Conservation (phyloP, 331 rosid genomes). For the Malus hybrid region DNA sequence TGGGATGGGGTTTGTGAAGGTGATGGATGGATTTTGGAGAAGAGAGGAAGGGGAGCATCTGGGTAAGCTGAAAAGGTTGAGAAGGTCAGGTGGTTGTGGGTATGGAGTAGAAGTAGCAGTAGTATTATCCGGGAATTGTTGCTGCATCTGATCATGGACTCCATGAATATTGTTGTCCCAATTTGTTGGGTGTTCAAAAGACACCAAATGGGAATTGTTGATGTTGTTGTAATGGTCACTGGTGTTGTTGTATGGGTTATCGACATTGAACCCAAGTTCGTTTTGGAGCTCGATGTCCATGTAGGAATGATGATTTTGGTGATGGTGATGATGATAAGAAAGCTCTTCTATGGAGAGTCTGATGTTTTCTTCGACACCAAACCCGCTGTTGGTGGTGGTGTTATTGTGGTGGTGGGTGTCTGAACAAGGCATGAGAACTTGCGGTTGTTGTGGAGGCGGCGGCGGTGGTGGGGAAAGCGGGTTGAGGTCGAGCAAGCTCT, state of each 20-base stretch:
- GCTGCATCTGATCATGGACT: background rate
- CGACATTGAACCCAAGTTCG: conserved; percentile 23
- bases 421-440: background rate
- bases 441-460: background rate
- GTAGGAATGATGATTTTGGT: conserved; percentile 20
- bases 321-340: conserved; percentile 21
- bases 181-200: conserved; percentile 17
- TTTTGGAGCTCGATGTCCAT: conserved; percentile 42
- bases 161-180: conserved; percentile 15
- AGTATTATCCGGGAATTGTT: conserved; percentile 8
- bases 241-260: conserved; percentile 14
- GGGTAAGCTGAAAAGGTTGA: background rate
- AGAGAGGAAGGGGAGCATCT: conserved; percentile 30
- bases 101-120: conserved; percentile 11
- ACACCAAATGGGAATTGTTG: conserved; percentile 20
- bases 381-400: background rate
- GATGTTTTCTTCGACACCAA: background rate
- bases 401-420: background rate
- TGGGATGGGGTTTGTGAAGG: conserved; percentile 35
- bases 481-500: conserved; percentile 16
- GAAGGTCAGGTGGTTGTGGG: conserved; percentile 23
- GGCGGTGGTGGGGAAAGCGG: conserved; percentile 2
- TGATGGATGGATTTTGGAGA: conserved; percentile 34
- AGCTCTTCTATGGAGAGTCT: conserved; percentile 46
- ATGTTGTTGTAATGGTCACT: conserved; percentile 2